Evolutionary conservation across 2,329 filamentous ascomycete genomes (phyloP).

Genomic region (Trichoderma atroviride): DNA sequence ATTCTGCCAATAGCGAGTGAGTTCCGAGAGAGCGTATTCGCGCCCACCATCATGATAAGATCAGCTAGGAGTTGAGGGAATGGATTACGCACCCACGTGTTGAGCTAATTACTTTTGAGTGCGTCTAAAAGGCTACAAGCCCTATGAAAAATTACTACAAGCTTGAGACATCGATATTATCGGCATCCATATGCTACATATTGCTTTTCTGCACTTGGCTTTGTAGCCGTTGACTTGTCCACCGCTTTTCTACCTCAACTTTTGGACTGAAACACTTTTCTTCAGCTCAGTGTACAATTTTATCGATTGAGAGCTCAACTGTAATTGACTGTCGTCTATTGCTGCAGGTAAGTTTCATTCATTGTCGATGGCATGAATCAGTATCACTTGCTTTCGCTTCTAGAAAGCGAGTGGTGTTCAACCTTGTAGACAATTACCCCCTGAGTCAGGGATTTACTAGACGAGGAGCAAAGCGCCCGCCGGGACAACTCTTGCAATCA

Average conservation of each 20-base stretch:
- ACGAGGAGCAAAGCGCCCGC: neutral
- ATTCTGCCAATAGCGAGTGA: neutral
- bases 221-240: neutral
- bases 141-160: neutral
- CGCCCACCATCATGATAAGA: neutral
- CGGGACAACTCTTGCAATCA: neutral
- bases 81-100: neutral
- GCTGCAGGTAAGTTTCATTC: neutral
- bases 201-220: neutral
- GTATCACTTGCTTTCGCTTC: neutral
- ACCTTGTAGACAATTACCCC: neutral
- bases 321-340: neutral
- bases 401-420: neutral
- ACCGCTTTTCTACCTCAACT: neutral
- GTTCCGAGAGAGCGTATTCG: neutral
- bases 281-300: neutral
- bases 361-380: neutral
- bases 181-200: neutral
- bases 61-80: neutral
- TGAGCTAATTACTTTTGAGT: neutral
- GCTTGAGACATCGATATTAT: neutral
- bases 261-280: neutral
- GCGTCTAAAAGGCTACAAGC: neutral
- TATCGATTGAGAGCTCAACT: neutral
- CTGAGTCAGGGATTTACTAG: slow-evolving; percentile 11